Evolutionary conservation across 1,284 basidiomycete genomes (phyloP).

Genomic region (Ustilago bromivora): DNA sequence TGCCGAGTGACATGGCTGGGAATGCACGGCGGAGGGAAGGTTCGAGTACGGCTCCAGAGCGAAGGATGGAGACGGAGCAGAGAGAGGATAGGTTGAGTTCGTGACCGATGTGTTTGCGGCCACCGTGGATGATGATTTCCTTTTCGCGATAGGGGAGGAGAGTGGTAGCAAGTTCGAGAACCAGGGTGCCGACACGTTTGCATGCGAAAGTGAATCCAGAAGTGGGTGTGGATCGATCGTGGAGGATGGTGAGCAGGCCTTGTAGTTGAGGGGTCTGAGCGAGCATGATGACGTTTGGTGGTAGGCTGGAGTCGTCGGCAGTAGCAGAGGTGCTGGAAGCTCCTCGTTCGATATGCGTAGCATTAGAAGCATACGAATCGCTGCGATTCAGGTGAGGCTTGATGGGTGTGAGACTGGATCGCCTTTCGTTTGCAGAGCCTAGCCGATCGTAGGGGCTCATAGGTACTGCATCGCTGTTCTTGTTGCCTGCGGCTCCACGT

Average conservation of each 20-base stretch:
- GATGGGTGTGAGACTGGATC: conserved; percentile 22
- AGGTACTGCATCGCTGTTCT: conserved; percentile 1
- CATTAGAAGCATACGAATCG: conserved; percentile 16
- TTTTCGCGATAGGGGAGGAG: conserved; percentile 80
- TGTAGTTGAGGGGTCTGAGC: conserved; percentile 84
- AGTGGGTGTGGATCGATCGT: conserved; percentile 76
- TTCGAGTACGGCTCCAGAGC: conserved; percentile 90
- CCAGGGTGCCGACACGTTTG: conserved; percentile 84
- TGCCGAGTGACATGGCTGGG: conserved; percentile 86
- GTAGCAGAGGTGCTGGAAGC: conserved; percentile 15
- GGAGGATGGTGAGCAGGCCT: conserved; percentile 78
- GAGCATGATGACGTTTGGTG: conserved; percentile 77
- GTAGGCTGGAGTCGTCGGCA: conserved; percentile 48
- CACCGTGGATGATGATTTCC: conserved; percentile 75
- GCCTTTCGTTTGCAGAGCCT: conserved; percentile 30
- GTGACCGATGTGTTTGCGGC: conserved; percentile 78
- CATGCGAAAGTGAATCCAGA: conserved; percentile 88
- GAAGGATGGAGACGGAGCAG: conserved; percentile 85
- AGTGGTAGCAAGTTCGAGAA: conserved; percentile 86
- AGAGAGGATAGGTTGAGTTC: conserved; percentile 76
- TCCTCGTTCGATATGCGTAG: conserved; percentile 10
- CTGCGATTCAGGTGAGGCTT: conserved; percentile 23
- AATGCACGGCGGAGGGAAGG: conserved; percentile 89
- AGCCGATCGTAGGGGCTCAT: conserved; percentile 40
- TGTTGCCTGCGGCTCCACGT: no score